Evolutionary conservation across 2,329 filamentous ascomycete genomes (phyloP), one percentile per base, ranked within the genome.

Genomic region (Xylaria sp.): DNA sequence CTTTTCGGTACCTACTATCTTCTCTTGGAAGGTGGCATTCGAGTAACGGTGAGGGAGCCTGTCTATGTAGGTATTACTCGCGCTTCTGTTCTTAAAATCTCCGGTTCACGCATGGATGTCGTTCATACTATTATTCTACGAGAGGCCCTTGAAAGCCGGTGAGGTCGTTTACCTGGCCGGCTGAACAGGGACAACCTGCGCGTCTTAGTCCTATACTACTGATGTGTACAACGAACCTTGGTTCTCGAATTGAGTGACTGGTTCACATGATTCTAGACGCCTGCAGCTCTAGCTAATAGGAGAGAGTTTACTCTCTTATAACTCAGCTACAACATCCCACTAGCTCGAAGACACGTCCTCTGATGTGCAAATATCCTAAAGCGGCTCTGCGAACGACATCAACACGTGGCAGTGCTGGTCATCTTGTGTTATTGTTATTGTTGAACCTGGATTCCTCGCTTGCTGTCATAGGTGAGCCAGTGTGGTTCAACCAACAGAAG

Each of bases 1-100:
- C 27, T 31, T 20, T 27, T 51, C 27, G 29, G 15, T 31, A 51
- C 27, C 4, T 33, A 51, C 5, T 39, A 54, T 22, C 61, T 55
- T 47, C 13, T 65, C 62, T 65, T 29, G 57, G 66, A 68, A 68
- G 66, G 66, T 68, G 39, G 58, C 50, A 68, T 51, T 38, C 17
- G 4, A 20, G 29, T 25, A 57, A 56, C 27, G 51, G 17, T 38
- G 20, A 20, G 6, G n/a, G 17, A 42, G 33, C 31, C 22, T 45
- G 61, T 25, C 38, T 51, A 20, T n/a, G 22, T 45, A 15, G 22
- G 42, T 17, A 22, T 45, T 59, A 22, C 27, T 55, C 22, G n/a
- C 5, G 39, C 20, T 39, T 54, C 25, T 29, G 17, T n/a, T 31
- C 20, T 29, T 29, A 25, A 27, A 29, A 49, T 44, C 17, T 65